Conservation (phyloP, 202 grass and related monocot species). For the Setaria viridis region DNA sequence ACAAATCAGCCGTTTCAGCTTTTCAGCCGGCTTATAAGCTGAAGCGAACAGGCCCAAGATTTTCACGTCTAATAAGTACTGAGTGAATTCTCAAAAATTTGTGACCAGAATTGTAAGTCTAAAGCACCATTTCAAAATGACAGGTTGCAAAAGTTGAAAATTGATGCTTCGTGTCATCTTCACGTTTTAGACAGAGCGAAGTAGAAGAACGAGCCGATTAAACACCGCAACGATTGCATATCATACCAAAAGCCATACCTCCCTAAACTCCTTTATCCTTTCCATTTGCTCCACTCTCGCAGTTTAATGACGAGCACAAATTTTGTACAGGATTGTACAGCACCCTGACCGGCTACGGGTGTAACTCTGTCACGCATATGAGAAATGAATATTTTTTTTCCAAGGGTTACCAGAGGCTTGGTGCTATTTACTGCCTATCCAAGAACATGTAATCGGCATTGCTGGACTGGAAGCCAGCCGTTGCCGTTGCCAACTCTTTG, state of each 20-base stretch:
- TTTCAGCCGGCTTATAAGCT: too few species aligned
- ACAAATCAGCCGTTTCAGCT: too few species aligned
- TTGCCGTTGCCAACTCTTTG: conserved; percentile 68
- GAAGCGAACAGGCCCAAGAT: background rate
- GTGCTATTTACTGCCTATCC: conserved; percentile 57
- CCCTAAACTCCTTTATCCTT: conserved; percentile 22
- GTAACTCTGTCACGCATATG: conserved; percentile 37
- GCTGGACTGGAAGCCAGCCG: conserved; percentile 34
- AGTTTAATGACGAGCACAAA: conserved; percentile 41
- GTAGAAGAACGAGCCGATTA: background rate
- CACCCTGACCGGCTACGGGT: conserved; percentile 39
- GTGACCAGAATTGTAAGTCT: background rate
- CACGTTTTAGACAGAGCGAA: background rate
- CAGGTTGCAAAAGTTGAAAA: background rate
- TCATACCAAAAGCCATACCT: conserved; percentile 19
- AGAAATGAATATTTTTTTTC: conserved; percentile 31
- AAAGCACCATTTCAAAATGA: background rate
- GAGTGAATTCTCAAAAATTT: background rate
- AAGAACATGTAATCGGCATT: conserved; percentile 54
- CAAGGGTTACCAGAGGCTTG: background rate
- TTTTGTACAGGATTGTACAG: conserved; percentile 57
- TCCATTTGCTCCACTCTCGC: conserved; percentile 45
- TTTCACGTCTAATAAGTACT: background rate
- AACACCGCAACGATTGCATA: background rate
- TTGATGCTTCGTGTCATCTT: too few species aligned